Base-by-base conservation (phyloP, 148 eudicot species). In the Amaranthus cruentus region DNA sequence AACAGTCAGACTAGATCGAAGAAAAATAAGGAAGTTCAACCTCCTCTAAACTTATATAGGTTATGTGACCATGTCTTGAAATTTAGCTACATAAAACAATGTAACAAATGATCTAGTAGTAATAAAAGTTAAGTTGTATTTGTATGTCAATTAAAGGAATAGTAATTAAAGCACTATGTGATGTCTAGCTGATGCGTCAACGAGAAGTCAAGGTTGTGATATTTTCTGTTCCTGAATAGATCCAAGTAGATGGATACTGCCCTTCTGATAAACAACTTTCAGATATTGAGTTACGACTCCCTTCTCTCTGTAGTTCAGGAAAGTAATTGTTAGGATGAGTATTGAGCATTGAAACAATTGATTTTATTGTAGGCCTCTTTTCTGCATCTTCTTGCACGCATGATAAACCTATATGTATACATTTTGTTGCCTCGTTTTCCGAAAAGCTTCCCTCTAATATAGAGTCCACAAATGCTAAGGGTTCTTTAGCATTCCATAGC, bases 341-440 rank as follows among this genome's bases (percentile, higher is more conserved):
- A 50, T 57, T 77, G 11, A 77, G 80, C 7, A 53, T 55, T 2
- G 52, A 21, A 21, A 76, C 66, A 14, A 80, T 13, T 44, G 53
- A 6, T 4, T 51, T 62, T 13, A 80, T 76, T 3, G 76, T 80
- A 0, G 79, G 80, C 12, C 83, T 72, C 14, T 67, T 63, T 9
- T 67, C 47, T 5, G 70, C 70, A 55, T 66, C 47, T 44, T 55
- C 83, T 80, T 80, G 83, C 12, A 76, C 38, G 28, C 83, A 80
- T 7, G 62, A 47, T 50, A 80, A 55, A 14, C 73, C 80, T 2
- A 80, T 67, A 2, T 70, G 83, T 7, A 76, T 68, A 76, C 79
- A 76, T 68, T 68, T 80, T 6, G 44, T 4, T 10, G 54, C 79
- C 58, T 75, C 79, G 9, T 51, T 58, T 0, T 47, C 14, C 43